Evolutionary conservation across 257 asterid genomes (phyloP), one percentile per base, ranked within the genome.

Genomic region (Scutellaria baicalensis): DNA sequence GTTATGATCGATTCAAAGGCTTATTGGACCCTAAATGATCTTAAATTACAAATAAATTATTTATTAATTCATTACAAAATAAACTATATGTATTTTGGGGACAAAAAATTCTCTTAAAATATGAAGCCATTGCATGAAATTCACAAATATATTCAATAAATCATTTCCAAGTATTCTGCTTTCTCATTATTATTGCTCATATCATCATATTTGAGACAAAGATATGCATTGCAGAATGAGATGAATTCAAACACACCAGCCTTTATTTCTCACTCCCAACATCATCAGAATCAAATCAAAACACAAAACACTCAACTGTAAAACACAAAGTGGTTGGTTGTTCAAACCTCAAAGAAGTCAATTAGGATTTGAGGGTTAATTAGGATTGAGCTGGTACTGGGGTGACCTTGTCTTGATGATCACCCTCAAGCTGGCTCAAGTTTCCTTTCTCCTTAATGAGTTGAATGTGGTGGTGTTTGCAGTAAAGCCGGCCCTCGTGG

Each of bases 381-480:
- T 27, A 27, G 33, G 33, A 27, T 27, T 27, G 33, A 27, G 33
- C 33, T 27, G 33, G 33, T 27, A 27, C 33, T 1, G 33, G 33
- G 33, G 33, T 27, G 33, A 27, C 4, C 33, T 27, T 27, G 33
- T 27, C 33, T 2, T 2, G 33, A 27, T 27, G 33, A 27, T 86
- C 84, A 11, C 91, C 95, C 79, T 86, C 96, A 50, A 91, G 95
- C 84, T 88, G 91, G 86, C 97, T 91, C 50, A 88, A 80, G 86
- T 88, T 91, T 75, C 97, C 96, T 67, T 91, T 91, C 87, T 88
- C 96, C 88, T 89, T 91, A 69, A 91, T 91, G 47, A 91, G 97
- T 73, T 91, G 97, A 51, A 81, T 64, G 48, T 91, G 97, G 81
- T 91, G 97, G 82, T 91, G 97, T 44, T 89, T 89, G 82, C 97